These are phyloP conservation scores for Lathyrus tuberosus DNA, from an alignment of 306 rosid genomes.

Conservation along the genomic window DNA sequence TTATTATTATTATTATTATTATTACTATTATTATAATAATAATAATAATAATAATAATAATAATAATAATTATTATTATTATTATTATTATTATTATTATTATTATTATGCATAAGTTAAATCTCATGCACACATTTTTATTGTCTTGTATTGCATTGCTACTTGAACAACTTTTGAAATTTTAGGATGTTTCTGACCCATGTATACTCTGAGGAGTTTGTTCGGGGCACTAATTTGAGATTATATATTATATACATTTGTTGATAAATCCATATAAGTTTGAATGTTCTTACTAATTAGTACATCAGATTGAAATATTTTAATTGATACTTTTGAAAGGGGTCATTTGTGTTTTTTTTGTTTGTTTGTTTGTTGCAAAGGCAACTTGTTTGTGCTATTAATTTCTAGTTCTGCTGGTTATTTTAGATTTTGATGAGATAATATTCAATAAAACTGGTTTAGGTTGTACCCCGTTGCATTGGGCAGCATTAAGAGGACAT, in stretches of 20 bases:
- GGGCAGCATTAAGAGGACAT: constrained; percentile 85
- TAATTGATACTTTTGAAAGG: neutral
- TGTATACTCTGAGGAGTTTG: constrained; percentile 14
- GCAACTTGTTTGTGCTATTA: neutral
- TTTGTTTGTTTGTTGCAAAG: neutral
- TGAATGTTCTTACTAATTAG: constrained; percentile 4
- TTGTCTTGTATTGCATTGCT: constrained; percentile 31
- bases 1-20: neutral
- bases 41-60: too few species aligned
- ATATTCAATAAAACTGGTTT: constrained; percentile 37
- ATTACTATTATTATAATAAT: too few species aligned
- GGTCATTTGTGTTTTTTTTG: neutral
- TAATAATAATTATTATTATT: too few species aligned
- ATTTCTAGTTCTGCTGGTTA: constrained; percentile 23
- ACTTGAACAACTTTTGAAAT: constrained; percentile 32
- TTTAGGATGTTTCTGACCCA: constrained; percentile 23
- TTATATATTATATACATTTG: constrained; percentile 30
- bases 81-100: neutral
- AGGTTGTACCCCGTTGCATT: constrained; percentile 97
- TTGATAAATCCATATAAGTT: constrained; percentile 7
- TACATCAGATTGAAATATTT: constrained; percentile 16
- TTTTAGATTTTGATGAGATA: constrained; percentile 35
- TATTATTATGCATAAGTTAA: constrained; percentile 24
- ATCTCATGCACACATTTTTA: constrained; percentile 4
- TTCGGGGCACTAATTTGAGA: constrained; percentile 18